These are phyloP conservation scores for Hericium rajendrae DNA, from an alignment of 768 basidiomycete species.

Conservation along the genomic window DNA sequence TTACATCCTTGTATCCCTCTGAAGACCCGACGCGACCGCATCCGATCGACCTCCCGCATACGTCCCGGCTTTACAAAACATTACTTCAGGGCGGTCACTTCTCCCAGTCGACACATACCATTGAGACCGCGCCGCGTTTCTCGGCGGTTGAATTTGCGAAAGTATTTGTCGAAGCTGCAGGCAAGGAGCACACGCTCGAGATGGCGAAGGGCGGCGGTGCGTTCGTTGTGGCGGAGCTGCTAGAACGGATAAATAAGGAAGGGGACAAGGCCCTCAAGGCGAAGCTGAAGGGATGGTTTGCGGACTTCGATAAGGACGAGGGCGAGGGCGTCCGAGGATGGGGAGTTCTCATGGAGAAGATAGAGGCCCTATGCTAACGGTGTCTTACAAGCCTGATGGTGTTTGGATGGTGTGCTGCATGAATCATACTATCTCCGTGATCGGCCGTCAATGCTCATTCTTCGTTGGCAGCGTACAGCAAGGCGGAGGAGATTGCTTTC, in stretches of 20 bases:
- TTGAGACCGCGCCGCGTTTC: slow-evolving; percentile 47
- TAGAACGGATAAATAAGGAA: slow-evolving; percentile 39
- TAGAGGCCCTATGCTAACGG: neutral
- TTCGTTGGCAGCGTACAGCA: no score
- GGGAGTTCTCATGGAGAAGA: neutral
- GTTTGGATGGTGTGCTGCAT: no score
- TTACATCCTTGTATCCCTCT: slow-evolving; percentile 49
- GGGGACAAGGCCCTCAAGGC: neutral
- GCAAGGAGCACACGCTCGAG: slow-evolving; percentile 36
- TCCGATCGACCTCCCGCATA: slow-evolving; percentile 73
- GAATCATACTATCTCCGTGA: no score
- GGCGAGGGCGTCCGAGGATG: slow-evolving; percentile 6
- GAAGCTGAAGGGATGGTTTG: neutral
- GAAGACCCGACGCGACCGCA: slow-evolving; percentile 42
- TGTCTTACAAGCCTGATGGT: no score
- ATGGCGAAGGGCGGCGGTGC: slow-evolving; percentile 59
- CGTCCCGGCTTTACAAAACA: slow-evolving; percentile 78
- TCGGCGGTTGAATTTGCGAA: slow-evolving; percentile 51
- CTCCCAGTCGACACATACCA: slow-evolving; percentile 44
- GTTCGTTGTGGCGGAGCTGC: slow-evolving; percentile 68
- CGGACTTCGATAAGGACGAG: neutral
- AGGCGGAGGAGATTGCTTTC: no score
- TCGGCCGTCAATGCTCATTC: no score
- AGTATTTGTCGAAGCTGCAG: slow-evolving; percentile 45
- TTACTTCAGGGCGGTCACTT: slow-evolving; percentile 90